Conservation (phyloP, 2,329 filamentous ascomycete genomes). For the Colletotrichum theobromicola region DNA sequence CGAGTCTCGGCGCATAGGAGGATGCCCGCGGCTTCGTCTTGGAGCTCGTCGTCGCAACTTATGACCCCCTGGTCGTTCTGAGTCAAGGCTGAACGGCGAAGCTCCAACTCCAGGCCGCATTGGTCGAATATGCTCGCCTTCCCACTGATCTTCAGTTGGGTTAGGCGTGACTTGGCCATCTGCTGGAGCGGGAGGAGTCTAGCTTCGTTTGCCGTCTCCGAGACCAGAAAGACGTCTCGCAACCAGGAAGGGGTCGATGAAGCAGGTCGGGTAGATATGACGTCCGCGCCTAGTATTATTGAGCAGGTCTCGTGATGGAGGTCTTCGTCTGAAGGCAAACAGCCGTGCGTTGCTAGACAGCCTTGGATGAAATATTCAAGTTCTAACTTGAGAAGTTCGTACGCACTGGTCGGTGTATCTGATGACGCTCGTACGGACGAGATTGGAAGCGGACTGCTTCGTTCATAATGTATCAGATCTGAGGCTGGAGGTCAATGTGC, state of each 20-base stretch:
- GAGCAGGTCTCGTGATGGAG: slow-evolving; percentile 30
- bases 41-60: neutral
- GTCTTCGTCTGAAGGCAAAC: slow-evolving; percentile 12
- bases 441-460: slow-evolving; percentile 33
- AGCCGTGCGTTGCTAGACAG: slow-evolving; percentile 21
- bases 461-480: slow-evolving; percentile 41
- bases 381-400: slow-evolving; percentile 39
- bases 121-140: neutral
- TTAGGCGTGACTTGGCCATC: neutral
- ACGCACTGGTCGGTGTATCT: slow-evolving; percentile 27
- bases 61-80: neutral
- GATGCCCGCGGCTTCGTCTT: neutral
- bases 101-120: neutral
- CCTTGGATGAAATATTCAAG: slow-evolving; percentile 30
- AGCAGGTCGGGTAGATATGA: neutral
- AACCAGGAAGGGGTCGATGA: slow-evolving; percentile 26
- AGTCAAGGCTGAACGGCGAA: neutral
- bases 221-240: slow-evolving; percentile 22
- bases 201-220: slow-evolving; percentile 20
- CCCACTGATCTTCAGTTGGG: neutral
- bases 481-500: slow-evolving; percentile 37
- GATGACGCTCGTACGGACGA: slow-evolving; percentile 23
- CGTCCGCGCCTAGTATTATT: slow-evolving; percentile 29
- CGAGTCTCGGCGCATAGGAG: neutral
- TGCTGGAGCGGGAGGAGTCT: neutral